Percentiles rank a stretch among this genome's conserved stretches.
Conservation (phyloP, 1,284 basidiomycete genomes). For the Marasmius oreades region DNA sequence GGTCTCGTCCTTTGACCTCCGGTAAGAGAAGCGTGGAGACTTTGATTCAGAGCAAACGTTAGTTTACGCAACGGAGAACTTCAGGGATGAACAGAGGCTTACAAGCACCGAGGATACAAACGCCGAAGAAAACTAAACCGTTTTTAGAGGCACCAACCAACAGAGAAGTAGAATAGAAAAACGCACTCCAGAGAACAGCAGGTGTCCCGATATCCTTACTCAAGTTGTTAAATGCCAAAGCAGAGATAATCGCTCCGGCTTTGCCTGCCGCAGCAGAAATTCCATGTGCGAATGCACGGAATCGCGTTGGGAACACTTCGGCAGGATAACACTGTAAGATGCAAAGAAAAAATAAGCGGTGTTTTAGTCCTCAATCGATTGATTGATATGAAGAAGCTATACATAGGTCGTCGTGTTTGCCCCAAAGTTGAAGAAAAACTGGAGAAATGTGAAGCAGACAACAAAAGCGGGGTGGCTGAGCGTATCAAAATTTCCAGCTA, state of each 20-base stretch:
- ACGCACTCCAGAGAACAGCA: slow-evolving; percentile 15
- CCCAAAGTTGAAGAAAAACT: slow-evolving; percentile 82
- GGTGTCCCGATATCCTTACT: slow-evolving; percentile 40
- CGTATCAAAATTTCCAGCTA: slow-evolving; percentile 63
- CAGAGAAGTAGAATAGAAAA: background rate
- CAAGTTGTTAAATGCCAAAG: slow-evolving; percentile 24
- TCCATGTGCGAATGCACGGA: slow-evolving; percentile 78
- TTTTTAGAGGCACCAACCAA: background rate
- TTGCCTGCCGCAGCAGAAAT: slow-evolving; percentile 79
- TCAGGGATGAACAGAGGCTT: too few species aligned
- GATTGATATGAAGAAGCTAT: slow-evolving; percentile 20
- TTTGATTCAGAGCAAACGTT: too few species aligned
- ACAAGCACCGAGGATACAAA: slow-evolving; percentile 7
- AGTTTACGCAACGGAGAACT: too few species aligned
- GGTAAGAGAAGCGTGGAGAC: slow-evolving; percentile 13
- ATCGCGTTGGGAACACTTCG: slow-evolving; percentile 87
- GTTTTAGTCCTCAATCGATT: background rate
- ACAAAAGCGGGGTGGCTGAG: slow-evolving; percentile 64
- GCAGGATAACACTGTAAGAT: slow-evolving; percentile 78
- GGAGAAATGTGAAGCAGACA: slow-evolving; percentile 60
- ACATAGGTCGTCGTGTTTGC: slow-evolving; percentile 78
- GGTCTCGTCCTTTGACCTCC: slow-evolving; percentile 16
- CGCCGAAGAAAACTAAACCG: slow-evolving; percentile 14
- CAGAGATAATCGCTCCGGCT: slow-evolving; percentile 69
- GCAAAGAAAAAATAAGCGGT: too few species aligned